Base-by-base conservation (phyloP, 441 rosid species). In the Daphne laureola region DNA sequence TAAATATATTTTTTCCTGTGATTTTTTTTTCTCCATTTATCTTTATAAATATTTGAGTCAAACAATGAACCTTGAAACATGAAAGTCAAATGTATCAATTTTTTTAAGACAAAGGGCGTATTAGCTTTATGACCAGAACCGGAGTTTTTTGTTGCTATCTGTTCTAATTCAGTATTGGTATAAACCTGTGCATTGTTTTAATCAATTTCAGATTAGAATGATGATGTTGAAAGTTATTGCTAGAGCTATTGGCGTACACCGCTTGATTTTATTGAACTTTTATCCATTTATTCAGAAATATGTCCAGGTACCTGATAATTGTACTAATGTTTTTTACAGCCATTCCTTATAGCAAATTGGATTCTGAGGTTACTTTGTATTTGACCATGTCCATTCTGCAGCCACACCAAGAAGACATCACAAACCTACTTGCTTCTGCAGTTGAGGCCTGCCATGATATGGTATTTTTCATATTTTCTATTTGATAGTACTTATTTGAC, bases 361-460 rank as follows among this genome's bases (percentile, higher is more conserved):
- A 43, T 18, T 53, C 23, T 51, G 14, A 47, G 18, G 61, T 15
- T 52, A 43, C 53, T 49, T 31, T 31, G 5, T 9, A 31, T 31
- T 9, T 31, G 38, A 31, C 11, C 6, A 6, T 31, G 38, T 31
- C 17, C 18, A 25, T 15, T 65, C 23, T 80, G 78, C 86, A 90
- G 97, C 96, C 96, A 15, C 91, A 84, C 67, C 91, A 81, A 70
- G 76, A 85, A 40, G 92, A 90, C 67, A 76, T 87, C 70, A 87
- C 94, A 46, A 77, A 78, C 66, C 71, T 90, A 70, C 94, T 90
- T 64, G 96, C 94, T n/a, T 87, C 96, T 54, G 90, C 88, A 44
- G 92, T 90, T 70, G 95, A 87, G 75, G 78, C 92, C 47, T 86
- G 98, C 60, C 98, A 92, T 63, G 92, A 89, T 69, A 78, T 83